Conservation (phyloP, 768 basidiomycete species). For the Podaxis sp. region DNA sequence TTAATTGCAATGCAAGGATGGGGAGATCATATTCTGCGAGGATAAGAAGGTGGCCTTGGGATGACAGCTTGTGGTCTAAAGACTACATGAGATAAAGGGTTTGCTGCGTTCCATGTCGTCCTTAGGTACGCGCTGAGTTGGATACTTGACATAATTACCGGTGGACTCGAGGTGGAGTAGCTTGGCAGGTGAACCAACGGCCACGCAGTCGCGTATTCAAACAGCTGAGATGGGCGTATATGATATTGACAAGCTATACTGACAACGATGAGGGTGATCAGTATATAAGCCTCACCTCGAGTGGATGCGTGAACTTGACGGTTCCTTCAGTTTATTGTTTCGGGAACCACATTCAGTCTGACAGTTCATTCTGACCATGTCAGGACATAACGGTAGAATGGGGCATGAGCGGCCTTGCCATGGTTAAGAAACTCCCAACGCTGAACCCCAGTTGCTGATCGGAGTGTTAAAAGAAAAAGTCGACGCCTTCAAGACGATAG, state of each 20-base stretch:
- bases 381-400: background rate
- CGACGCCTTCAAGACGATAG: constrained; percentile 67
- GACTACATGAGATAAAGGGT: constrained; percentile 63
- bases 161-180: constrained; percentile 63
- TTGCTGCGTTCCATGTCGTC: constrained; percentile 67
- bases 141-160: constrained; percentile 63
- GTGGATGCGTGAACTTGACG: constrained; percentile 58
- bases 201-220: constrained; percentile 51
- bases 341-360: constrained; percentile 62
- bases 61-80: constrained; percentile 70
- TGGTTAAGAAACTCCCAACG: constrained; percentile 60
- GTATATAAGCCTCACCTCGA: constrained; percentile 50
- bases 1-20: constrained; percentile 48
- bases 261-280: constrained; percentile 72
- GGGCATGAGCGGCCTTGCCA: constrained; percentile 32
- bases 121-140: constrained; percentile 57
- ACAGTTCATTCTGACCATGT: constrained; percentile 32
- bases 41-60: constrained; percentile 55
- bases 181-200: constrained; percentile 50
- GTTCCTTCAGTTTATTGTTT: constrained; percentile 56
- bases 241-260: constrained; percentile 60
- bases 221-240: constrained; percentile 51
- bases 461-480: constrained; percentile 47
- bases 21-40: background rate
- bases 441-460: constrained; percentile 59